Evolutionary conservation across 129 eudicot species (phyloP), one percentile per base, ranked within the genome.

Genomic region (Calendula officinalis): DNA sequence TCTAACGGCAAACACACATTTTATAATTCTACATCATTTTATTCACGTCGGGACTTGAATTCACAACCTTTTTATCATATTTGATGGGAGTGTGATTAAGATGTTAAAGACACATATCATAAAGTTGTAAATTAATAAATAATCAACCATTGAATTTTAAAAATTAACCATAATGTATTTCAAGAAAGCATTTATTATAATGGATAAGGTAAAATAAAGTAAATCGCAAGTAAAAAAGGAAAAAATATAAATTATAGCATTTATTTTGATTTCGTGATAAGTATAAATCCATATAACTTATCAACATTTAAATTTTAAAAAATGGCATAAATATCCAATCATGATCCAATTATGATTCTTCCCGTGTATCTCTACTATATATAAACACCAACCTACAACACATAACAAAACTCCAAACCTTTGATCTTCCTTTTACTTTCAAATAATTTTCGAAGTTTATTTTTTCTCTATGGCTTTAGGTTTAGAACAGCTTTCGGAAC

Each of bases 401-500:
- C 39, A 30, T 22, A n/a, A 40, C 30, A 59, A n/a, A 62, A 33
- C 43, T 33, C 7, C 53, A 53, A 2, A 40, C 53, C 27, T 33
- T 2, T 3, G 17, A 53, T 42, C 33, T 33, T 39, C 7, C 38
- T 42, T 5, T 0, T 10, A 17, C 5, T 61, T 67, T 52, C 10
- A 11, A 45, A 8, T 8, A 3, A 34, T 17, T 38, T 66, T 51
- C 14, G 5, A 35, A 33, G 10, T 2, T 32, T 34, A n/a, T 32
- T 43, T 60, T 49, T 61, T 61, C 55, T 7, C 51, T 1, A 71
- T 71, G 76, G 68, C 68, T 33, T 37, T 62, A 13, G 46, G 15
- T 46, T 30, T 3, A 4, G 61, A 4, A 3, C 67, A 73, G 14
- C 32, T 57, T 5, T 66, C 73, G 5, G 16, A 44, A 1, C 27